phyloP scores from a whole-genome alignment of 345 rosid genomes.

The Boechera divaricarpa region DNA sequence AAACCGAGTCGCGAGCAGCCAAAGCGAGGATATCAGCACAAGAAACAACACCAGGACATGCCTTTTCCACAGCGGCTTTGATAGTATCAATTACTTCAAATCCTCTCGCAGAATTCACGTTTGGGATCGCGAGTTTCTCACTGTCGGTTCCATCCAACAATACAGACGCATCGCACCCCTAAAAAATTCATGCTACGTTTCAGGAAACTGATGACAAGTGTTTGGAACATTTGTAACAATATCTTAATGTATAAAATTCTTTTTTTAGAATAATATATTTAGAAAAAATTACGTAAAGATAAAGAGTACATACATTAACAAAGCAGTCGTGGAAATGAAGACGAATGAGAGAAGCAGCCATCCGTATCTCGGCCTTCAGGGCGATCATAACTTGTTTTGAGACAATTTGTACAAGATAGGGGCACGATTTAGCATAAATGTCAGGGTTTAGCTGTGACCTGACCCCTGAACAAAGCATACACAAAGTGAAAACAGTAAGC shows the following conservation, averaged over 20 bases:
- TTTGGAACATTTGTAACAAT: not conserved
- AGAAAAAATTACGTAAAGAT: not conserved
- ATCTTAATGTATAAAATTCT: not conserved
- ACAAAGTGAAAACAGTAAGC: constrained; percentile 35
- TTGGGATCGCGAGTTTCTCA: constrained; percentile 62
- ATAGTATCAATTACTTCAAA: constrained; percentile 63
- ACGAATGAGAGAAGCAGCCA: constrained; percentile 72
- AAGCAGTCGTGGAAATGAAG: constrained; percentile 70
- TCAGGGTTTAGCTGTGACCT: constrained; percentile 55
- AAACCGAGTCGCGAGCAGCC: constrained; percentile 76
- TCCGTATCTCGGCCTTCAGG: constrained; percentile 59
- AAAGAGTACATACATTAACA: constrained; percentile 57
- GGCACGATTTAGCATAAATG: constrained; percentile 62
- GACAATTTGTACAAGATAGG: constrained; percentile 52
- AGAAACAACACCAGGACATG: constrained; percentile 72
- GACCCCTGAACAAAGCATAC: constrained; percentile 48
- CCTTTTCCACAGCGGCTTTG: constrained; percentile 66
- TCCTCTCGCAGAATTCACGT: constrained; percentile 63
- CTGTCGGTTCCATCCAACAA: constrained; percentile 59
- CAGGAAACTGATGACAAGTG: not conserved
- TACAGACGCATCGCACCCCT: constrained; percentile 74
- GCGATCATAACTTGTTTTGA: constrained; percentile 55
- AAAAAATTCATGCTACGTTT: constrained; percentile 3
- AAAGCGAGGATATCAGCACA: constrained; percentile 76
- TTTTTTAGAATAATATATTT: not conserved